Evolutionary conservation across 352 stramenopile genomes (phyloP).

Genomic region (Globisporangium nodosum): DNA sequence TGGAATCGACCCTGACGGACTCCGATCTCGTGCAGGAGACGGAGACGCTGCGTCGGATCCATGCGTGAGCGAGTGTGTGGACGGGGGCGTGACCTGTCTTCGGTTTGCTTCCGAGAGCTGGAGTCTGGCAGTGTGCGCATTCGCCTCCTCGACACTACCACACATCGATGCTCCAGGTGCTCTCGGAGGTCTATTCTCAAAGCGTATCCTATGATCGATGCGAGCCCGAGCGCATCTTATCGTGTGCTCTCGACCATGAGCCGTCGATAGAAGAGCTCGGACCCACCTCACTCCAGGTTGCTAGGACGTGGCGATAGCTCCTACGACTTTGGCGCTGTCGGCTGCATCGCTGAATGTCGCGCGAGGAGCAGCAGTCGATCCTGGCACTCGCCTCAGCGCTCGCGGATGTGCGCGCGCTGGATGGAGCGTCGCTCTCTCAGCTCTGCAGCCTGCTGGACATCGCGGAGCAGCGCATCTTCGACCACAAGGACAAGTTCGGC

Average conservation of each 20-base stretch:
- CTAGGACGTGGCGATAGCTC: neutral
- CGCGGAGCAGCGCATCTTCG: conserved; percentile 35
- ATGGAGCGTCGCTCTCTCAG: neutral
- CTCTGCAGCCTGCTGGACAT: conserved; percentile 27
- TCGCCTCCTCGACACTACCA: too few species aligned
- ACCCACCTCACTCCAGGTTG: too few species aligned
- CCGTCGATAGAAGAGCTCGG: too few species aligned
- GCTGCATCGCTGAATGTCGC: conserved; percentile 3
- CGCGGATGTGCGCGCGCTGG: conserved; percentile 17
- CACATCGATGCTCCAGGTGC: too few species aligned
- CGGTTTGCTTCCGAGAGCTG: neutral
- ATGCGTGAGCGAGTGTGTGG: neutral
- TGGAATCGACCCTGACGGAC: conserved; percentile 40
- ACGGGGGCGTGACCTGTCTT: too few species aligned
- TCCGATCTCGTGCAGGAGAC: conserved; percentile 32
- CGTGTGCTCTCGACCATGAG: too few species aligned
- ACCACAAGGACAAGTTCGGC: conserved; percentile 42
- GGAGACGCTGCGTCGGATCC: conserved; percentile 21
- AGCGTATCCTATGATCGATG: too few species aligned
- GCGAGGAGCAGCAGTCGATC: conserved; percentile 31
- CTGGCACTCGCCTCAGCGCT: conserved; percentile 39
- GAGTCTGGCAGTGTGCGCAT: neutral
- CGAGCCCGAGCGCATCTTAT: too few species aligned
- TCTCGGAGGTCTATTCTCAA: too few species aligned
- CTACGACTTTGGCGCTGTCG: neutral